Conservation (phyloP, 306 rosid species). For the Urtica urens region DNA sequence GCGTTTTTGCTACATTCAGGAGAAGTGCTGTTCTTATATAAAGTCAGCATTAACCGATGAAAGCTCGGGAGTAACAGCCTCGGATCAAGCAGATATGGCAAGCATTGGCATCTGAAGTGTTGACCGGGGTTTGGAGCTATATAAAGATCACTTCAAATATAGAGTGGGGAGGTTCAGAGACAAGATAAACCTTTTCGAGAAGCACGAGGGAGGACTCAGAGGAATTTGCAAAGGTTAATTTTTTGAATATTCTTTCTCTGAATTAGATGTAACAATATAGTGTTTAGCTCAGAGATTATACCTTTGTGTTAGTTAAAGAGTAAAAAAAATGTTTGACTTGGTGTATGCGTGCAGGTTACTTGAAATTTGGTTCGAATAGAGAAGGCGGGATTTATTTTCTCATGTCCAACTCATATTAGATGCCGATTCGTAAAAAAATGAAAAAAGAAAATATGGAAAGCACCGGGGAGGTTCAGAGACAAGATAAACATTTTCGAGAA, state of each 20-base stretch:
- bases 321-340: not conserved
- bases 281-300: not conserved
- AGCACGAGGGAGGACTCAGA: slow-evolving; percentile 68
- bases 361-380: slow-evolving; percentile 76
- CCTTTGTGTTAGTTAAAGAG: not conserved
- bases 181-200: slow-evolving; percentile 54
- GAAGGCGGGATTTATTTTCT: too few relatives aligned
- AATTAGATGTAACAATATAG: not conserved
- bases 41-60: slow-evolving; percentile 52
- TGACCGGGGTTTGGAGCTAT: slow-evolving; percentile 47
- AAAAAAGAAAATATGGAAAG: slow-evolving; percentile 46
- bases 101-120: slow-evolving; percentile 39
- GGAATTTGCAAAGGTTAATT: slow-evolving; percentile 69
- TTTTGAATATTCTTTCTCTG: not conserved
- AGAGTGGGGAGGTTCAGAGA: slow-evolving; percentile 51
- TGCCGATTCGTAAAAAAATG: slow-evolving; percentile 10
- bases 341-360: slow-evolving; percentile 46
- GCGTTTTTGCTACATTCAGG: too few relatives aligned
- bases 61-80: slow-evolving; percentile 23
- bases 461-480: slow-evolving; percentile 47
- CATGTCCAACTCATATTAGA: too few relatives aligned
- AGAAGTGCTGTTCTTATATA: slow-evolving; percentile 24
- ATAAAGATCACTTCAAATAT: slow-evolving; percentile 61
- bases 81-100: slow-evolving; percentile 36
- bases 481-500: slow-evolving; percentile 55